Conservation (phyloP, 495 filamentous ascomycete species). For the Penicillium pulvis region DNA sequence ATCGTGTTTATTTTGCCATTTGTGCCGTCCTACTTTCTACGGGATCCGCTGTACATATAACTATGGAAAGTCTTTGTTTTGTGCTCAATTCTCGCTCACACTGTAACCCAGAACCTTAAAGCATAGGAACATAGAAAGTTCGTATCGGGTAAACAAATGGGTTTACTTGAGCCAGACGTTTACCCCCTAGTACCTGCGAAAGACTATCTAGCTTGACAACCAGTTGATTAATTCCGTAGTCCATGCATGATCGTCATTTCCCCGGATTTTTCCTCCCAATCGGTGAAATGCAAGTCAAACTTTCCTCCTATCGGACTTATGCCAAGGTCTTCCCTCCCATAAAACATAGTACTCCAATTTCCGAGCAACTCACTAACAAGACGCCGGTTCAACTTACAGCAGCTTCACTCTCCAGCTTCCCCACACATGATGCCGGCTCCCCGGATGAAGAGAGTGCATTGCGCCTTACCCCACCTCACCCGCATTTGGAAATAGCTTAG, state of each 20-base stretch:
- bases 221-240: neutral
- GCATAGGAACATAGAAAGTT: neutral
- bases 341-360: constrained; percentile 15
- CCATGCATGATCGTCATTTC: constrained; percentile 12
- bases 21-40: constrained; percentile 9
- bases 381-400: constrained; percentile 3
- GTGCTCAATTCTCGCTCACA: neutral
- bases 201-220: neutral
- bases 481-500: constrained; percentile 8
- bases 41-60: constrained; percentile 33
- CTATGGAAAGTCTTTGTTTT: constrained; percentile 3
- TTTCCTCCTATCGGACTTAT: constrained; percentile 39
- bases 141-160: neutral
- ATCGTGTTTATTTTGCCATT: neutral
- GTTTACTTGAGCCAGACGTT: neutral
- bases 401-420: constrained; percentile 6
- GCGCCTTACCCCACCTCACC: constrained; percentile 19
- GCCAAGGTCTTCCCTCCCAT: constrained; percentile 3
- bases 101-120: neutral
- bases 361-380: constrained; percentile 11
- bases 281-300: constrained; percentile 28
- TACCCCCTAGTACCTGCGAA: neutral
- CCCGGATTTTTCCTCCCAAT: constrained; percentile 40
- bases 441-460: constrained; percentile 19
- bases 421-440: constrained; percentile 23